phyloP scores from a whole-genome alignment of 1,284 basidiomycete species.

The Sanghuangporus baumii region DNA sequence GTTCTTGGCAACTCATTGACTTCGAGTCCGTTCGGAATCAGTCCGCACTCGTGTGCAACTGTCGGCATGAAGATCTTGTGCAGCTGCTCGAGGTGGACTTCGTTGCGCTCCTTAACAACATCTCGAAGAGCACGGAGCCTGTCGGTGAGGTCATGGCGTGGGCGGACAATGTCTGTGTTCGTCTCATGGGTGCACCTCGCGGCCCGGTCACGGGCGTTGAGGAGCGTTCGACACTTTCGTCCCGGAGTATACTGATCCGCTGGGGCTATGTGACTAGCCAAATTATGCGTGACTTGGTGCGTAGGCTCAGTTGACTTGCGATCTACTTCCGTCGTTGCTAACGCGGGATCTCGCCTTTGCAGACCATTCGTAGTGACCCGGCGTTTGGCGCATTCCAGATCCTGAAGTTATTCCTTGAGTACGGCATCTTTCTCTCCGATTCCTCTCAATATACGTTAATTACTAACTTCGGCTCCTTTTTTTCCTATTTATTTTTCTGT shows the following conservation, averaged over 20 bases:
- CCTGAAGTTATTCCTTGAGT: conserved; percentile 85
- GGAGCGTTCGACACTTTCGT: conserved; percentile 77
- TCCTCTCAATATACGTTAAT: conserved; percentile 11
- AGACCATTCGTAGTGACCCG: conserved; percentile 86
- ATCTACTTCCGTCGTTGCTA: conserved; percentile 15
- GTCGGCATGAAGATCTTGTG: conserved; percentile 81
- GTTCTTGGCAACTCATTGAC: conserved; percentile 81
- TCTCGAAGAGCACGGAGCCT: conserved; percentile 71
- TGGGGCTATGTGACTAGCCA: conserved; percentile 91
- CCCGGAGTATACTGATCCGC: conserved; percentile 77
- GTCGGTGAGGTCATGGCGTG: conserved; percentile 82
- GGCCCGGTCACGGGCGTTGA: conserved; percentile 38
- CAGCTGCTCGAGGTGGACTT: conserved; percentile 83
- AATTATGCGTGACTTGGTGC: conserved; percentile 80
- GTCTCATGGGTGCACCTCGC: conserved; percentile 63
- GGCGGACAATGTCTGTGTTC: conserved; percentile 83
- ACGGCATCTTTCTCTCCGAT: conserved; percentile 26
- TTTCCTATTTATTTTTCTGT: conserved; percentile 21
- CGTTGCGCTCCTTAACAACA: conserved; percentile 64
- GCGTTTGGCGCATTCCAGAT: conserved; percentile 89
- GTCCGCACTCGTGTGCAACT: conserved; percentile 86
- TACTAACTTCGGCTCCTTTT: conserved; percentile 11
- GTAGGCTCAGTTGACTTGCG: conserved; percentile 25
- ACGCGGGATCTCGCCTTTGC: conserved; percentile 17
- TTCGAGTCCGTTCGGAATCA: conserved; percentile 88